Base-by-base conservation (phyloP, 176 grass and related monocot genomes). In the Avena atlantica region DNA sequence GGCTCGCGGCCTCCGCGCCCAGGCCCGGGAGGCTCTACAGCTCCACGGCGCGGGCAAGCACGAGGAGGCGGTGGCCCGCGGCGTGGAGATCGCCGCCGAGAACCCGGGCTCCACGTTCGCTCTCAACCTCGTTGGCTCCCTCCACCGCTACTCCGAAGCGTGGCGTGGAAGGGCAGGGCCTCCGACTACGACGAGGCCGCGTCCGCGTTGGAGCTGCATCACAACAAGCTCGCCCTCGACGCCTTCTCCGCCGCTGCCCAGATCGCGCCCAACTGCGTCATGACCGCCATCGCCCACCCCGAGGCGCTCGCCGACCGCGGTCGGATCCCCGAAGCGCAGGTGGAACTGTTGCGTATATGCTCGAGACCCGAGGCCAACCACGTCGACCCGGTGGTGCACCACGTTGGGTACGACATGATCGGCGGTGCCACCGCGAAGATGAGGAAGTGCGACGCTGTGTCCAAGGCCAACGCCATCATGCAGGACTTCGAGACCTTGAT, bases 61-160 rank as follows among this genome's bases (percentile, higher is more conserved):
- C 68, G 31, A 12, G 8, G 36, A 16, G 53, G 81, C 81, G 53
- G 8, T 83, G 50, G 8, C 6, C 27, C 68, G 49, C 34, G 52
- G n/a, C 34, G 13, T 27, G 5, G n/a, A 17, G 51, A 36, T 83
- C 34, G 36, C n/a, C n/a, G 0, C 13, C 67, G 53, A 6, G n/a
- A n/a, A 83, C 68, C 20, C 8, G 34, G 12, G 1, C 31, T 83
- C 81, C 31, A n/a, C 81, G 20, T n/a, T 83, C 67, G 81, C 53
- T 0, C 68, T 83, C 51, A 73, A 73, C 81, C 68, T 83, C 68
- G 13, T 16, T n/a, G 52, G 81, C 36, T 6, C 6, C 52, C n/a
- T 83, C 31, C 67, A 83, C 68, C 34, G 40, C 50, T 13, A 70
- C 17, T 27, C 17, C 17, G 16, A 0, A 7, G 19, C 47, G 25